Base-by-base conservation (phyloP, 768 basidiomycete species). In the Dendrothele bispora region DNA sequence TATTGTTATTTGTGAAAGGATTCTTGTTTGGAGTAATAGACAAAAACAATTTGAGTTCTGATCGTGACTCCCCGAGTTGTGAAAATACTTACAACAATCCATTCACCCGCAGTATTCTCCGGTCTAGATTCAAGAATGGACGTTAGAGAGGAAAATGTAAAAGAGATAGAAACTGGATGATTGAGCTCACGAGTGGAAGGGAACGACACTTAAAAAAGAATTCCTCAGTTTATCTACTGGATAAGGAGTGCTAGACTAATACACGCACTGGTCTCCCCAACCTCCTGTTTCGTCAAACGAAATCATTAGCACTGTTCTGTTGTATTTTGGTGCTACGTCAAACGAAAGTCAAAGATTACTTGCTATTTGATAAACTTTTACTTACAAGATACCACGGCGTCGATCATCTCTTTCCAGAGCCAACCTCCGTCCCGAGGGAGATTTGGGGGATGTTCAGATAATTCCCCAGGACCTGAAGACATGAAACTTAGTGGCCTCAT, bases 231-330 rank as follows among this genome's bases (percentile, higher is more conserved):
- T 22, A 39, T 29, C 15, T n/a, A n/a, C n/a, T n/a, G 4, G 24
- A 29, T 7, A 7, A n/a, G n/a, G n/a, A 28, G 17, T 26, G 35
- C 11, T 35, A 32, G 34, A 21, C 20, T 28, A n/a, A 14, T 29
- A 15, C 7, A 43, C 39, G 22, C 30, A 41, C 48, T 41, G 39
- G 30, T 42, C 48, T 2, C 42, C 42, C 40, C 40, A 49, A 34
- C 39, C 48, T 14, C 39, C 39, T 5, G 40, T 49, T 28, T 43
- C 48, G 20, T 48, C 47, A 24, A 30, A 48, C 5, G 39, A 30
- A 36, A 48, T 48, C 10, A 48, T 34, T 11, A 48, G 39, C 20
- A 42, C 37, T 5, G 47, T 48, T n/a, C 41, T 48, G 38, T 48
- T 41, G 39, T 48, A 48, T 17, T 42, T 48, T 12, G 47, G 47